Percentiles rank a stretch among this genome's conserved stretches.
phyloP scores from a whole-genome alignment of 108 stramenopile species.

The Cyclotella sp. region DNA sequence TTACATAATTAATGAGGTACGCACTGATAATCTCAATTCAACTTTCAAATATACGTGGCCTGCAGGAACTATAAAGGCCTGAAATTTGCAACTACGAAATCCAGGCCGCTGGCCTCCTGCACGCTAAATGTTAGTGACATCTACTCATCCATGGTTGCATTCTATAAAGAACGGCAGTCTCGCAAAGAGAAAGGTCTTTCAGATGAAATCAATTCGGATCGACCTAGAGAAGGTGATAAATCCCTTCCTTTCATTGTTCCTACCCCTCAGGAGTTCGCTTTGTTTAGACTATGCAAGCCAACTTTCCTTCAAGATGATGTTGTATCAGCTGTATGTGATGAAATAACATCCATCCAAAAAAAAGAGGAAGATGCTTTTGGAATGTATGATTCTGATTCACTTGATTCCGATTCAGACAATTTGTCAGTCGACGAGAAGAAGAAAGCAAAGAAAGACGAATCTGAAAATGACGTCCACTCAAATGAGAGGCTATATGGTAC shows the following conservation, averaged over 20 bases:
- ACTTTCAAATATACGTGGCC: background rate
- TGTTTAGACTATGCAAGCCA: conserved; percentile 34
- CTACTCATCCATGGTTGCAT: conserved; percentile 29
- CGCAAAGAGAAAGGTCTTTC: conserved; percentile 21
- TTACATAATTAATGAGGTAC: background rate
- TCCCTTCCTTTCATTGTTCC: conserved; percentile 20
- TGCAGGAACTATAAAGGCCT: conserved; percentile 40
- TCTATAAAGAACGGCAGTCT: conserved; percentile 33
- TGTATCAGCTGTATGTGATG: conserved; percentile 42
- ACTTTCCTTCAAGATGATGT: conserved; percentile 19
- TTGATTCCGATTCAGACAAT: conserved; percentile 41
- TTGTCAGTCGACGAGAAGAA: conserved; percentile 2
- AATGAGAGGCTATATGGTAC: conserved; percentile 48
- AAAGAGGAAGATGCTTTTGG: conserved; percentile 33
- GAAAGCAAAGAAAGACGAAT: conserved; percentile 30
- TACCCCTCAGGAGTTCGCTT: conserved; percentile 38
- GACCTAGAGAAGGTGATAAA: conserved; percentile 1
- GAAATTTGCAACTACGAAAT: conserved; percentile 21
- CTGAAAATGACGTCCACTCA: background rate
- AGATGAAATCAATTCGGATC: conserved; percentile 2
- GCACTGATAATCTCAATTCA: background rate
- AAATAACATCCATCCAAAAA: conserved; percentile 44
- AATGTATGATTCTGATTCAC: conserved; percentile 33
- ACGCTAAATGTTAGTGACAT: conserved; percentile 43
- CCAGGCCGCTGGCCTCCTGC: conserved; percentile 36